Base-by-base conservation (phyloP, 2,329 filamentous ascomycete genomes). In the Aspergillus hortae region DNA sequence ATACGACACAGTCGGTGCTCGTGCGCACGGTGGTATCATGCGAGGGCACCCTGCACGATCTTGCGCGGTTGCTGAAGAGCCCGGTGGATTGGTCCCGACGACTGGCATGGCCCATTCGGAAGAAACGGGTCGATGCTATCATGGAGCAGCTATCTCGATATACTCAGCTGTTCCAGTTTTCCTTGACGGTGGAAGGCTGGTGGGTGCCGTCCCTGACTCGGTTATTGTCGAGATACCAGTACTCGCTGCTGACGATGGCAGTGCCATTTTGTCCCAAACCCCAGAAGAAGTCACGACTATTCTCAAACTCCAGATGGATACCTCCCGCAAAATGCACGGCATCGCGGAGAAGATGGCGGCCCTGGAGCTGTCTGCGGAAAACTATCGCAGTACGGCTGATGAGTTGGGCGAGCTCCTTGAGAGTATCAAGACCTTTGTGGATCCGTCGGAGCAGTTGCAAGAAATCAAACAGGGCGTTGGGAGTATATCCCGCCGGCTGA, bases 101-200 rank as follows among this genome's bases (percentile, higher is more conserved):
- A 23, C 11, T 44, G 43, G 14, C 23, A 44, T 44, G 43, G 43
- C 43, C 43, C 4, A 30, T 44, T 5, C 19, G 19, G 14, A 44
- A 44, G 27, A 25, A 25, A 10, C 21, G 43, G 4, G 43, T 44
- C 10, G 46, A 49, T 36, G 27, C 9, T 14, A 14, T 35, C 3
- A 43, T 49, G 9, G 9, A 19, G 15, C 36, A 38, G 5, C 9
- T 49, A 36, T 15, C 5, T n/a, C n/a, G 47, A 21, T 49, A 43
- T 32, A 49, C 38, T 2, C 38, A 49, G 38, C 9, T 49, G 3
- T 49, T 49, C 19, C 47, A 49, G 25, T 49, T 49, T 49, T 23
- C 47, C 4, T 35, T 49, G 11, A 49, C 25, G 4, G 36, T 49
- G 3, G 47, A 44, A 49, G 47, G 47, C 21, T 49, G 47, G 47